phyloP scores from a whole-genome alignment of 768 basidiomycete species.

The Russula ochroleuca region DNA sequence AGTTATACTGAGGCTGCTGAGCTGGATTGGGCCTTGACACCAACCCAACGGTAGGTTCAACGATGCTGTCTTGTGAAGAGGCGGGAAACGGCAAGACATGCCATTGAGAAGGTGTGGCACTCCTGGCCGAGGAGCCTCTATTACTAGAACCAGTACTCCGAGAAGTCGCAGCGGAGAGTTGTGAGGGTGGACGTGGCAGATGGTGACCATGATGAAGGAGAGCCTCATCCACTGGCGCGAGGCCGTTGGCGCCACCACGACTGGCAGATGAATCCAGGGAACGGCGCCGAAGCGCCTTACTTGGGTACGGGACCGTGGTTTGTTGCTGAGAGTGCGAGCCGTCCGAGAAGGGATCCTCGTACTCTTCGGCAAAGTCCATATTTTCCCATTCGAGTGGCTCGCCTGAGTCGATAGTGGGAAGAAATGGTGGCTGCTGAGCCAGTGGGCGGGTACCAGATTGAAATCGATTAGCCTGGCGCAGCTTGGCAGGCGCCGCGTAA shows the following conservation, averaged over 20 bases:
- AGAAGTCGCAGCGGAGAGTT: constrained; percentile 10
- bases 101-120: neutral
- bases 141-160: constrained; percentile 4
- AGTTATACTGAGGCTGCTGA: constrained; percentile 8
- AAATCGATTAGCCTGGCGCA: neutral
- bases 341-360: constrained; percentile 35
- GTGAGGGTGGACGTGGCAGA: constrained; percentile 15
- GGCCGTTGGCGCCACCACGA: neutral
- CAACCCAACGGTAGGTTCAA: constrained; percentile 11
- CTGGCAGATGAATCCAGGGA: constrained; percentile 13
- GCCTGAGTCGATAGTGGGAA: constrained; percentile 36
- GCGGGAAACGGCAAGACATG: constrained; percentile 5
- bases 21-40: constrained; percentile 6
- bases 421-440: constrained; percentile 7
- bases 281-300: constrained; percentile 13
- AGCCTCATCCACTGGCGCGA: neutral
- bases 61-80: constrained; percentile 7
- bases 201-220: neutral
- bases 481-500: constrained; percentile 18
- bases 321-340: constrained; percentile 14
- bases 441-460: neutral
- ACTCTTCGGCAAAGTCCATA: constrained; percentile 10
- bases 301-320: constrained; percentile 7
- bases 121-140: neutral
- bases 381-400: constrained; percentile 33